Base-by-base conservation (phyloP, 768 basidiomycete species). In the Phylloporus sp. region DNA sequence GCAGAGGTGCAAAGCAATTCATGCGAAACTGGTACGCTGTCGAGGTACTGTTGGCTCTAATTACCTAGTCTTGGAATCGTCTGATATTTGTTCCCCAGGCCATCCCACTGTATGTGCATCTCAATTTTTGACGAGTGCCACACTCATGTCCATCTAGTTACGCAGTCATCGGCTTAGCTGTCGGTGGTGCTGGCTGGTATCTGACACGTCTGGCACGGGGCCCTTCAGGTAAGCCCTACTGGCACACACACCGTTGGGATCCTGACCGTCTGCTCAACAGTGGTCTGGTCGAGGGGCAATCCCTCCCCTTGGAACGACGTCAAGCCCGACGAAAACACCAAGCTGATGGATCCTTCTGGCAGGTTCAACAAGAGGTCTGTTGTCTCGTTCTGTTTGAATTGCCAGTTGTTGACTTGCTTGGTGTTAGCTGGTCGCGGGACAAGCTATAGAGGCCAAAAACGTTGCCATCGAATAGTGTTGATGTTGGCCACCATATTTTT, bases 291-390 rank as follows among this genome's bases (percentile, higher is more conserved):
- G 60, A 79, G 73, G 68, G 67, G 63, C 67, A 94, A 95, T 77
- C 91, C 91, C 31, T 84, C 84, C 20, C 92, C 92, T n/a, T 94
- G 89, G 88, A 89, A 90, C 71, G 77, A 80, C 50, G 79, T 93
- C 65, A 77, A 88, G 66, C 83, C 78, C 34, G 76, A 85, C 62
- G 83, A 93, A 70, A 80, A 80, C 57, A 88, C 79, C 47, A 92
- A 92, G 72, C 39, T 92, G 53, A 61, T 82, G 65, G 67, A 77
- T 39, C 79, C 88, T 34, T 82, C 85, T 73, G 83, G 86, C 65
- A 85, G 81, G 59, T 90, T 91, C 59, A 78, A 85, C 8, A 86
- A 83, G 75, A 81, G 76, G 90, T 58, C 20, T 47, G 47, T 60
- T 23, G 13, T 49, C 27, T 51, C 45, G 1, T 42, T 9, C 36